phyloP scores from a whole-genome alignment of 305 asterid species.

The Solanum hybrid region DNA sequence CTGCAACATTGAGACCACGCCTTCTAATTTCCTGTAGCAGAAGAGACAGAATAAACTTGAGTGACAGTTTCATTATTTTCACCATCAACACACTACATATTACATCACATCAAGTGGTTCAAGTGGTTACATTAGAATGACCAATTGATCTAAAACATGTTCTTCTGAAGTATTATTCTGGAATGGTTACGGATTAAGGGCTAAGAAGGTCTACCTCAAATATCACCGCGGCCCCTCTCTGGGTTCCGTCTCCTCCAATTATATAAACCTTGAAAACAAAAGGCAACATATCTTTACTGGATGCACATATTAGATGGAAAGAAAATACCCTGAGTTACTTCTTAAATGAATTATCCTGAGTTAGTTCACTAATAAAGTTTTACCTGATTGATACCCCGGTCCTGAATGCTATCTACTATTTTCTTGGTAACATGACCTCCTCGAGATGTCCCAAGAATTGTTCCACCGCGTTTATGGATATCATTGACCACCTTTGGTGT shows the following conservation, averaged over 20 bases:
- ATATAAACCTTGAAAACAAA: conserved; percentile 54
- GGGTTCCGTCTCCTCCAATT: conserved; percentile 96
- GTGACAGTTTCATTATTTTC: neutral
- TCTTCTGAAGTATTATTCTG: neutral
- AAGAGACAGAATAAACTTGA: neutral
- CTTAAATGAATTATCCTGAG: neutral
- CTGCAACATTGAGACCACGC: conserved; percentile 73
- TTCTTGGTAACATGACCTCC: conserved; percentile 78
- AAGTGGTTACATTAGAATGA: neutral
- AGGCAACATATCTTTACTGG: neutral
- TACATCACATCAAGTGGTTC: neutral
- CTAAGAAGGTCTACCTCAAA: conserved; percentile 54
- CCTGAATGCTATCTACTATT: conserved; percentile 88
- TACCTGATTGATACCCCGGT: conserved; percentile 90
- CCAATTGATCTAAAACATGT: neutral
- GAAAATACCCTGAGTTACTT: neutral
- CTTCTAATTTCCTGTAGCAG: conserved; percentile 53
- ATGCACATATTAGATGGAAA: neutral
- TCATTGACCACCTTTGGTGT: conserved; percentile 69
- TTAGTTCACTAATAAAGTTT: neutral
- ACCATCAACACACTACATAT: neutral
- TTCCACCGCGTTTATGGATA: conserved; percentile 92
- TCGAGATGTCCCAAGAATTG: conserved; percentile 77
- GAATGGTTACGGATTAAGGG: neutral
- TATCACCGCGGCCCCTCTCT: conserved; percentile 82